Conservation (phyloP, 2,329 filamentous ascomycete species). For the Plectosphaerella plurivora region DNA sequence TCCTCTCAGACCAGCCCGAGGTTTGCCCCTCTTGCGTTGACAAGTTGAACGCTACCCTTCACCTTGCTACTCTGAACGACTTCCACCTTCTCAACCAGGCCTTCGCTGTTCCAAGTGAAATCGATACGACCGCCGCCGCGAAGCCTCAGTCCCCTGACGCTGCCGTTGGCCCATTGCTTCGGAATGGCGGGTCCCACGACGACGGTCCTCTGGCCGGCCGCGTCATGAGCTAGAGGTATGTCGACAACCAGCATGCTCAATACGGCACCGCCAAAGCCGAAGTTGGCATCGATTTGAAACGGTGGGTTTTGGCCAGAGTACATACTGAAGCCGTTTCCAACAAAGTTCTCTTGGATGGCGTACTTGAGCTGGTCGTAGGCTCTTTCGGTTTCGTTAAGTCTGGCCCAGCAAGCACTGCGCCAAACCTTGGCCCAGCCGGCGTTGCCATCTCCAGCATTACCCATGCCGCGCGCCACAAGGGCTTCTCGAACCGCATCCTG, state of each 20-base stretch:
- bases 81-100: conserved; percentile 22
- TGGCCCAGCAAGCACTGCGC: conserved; percentile 52
- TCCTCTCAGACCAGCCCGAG: no score
- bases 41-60: no score
- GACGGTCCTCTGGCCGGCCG: conserved; percentile 23
- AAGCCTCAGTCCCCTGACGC: conserved; percentile 36
- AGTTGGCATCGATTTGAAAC: conserved; percentile 59
- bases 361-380: conserved; percentile 45
- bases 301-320: conserved; percentile 39
- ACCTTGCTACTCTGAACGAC: background rate
- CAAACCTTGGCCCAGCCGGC: conserved; percentile 56
- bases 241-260: conserved; percentile 49
- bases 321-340: conserved; percentile 45
- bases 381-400: conserved; percentile 43
- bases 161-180: conserved; percentile 34
- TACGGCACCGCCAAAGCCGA: conserved; percentile 44
- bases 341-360: conserved; percentile 45
- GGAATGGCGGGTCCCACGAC: conserved; percentile 45
- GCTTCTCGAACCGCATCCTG: conserved; percentile 39
- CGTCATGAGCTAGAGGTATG: conserved; percentile 25
- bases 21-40: no score
- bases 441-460: conserved; percentile 42
- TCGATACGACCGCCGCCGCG: conserved; percentile 37
- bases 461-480: conserved; percentile 39
- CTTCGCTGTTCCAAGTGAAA: conserved; percentile 36